Evolutionary conservation across 2,329 filamentous ascomycete species (phyloP).

Genomic region (Epichloe typhina): DNA sequence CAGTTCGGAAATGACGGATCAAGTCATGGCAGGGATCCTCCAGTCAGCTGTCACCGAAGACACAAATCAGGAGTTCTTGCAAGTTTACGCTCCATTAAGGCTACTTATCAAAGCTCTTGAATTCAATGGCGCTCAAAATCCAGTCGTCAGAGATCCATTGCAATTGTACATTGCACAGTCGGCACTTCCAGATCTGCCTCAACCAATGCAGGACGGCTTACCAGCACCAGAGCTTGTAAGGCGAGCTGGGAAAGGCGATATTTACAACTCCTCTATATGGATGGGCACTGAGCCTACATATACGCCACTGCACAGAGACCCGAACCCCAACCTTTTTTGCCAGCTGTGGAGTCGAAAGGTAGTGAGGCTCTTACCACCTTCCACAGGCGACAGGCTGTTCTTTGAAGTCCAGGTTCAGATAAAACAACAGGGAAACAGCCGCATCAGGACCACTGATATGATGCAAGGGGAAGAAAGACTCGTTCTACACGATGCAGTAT

Average conservation of each 20-base stretch:
- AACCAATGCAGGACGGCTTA: slow-evolving; percentile 47
- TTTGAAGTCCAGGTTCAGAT: slow-evolving; percentile 30
- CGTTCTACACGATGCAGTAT: slow-evolving; percentile 55
- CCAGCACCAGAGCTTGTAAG: slow-evolving; percentile 52
- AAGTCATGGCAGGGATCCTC: slow-evolving; percentile 19
- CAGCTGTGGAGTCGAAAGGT: slow-evolving; percentile 65
- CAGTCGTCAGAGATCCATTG: slow-evolving; percentile 12
- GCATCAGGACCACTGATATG: slow-evolving; percentile 73
- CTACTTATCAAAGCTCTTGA: slow-evolving; percentile 47
- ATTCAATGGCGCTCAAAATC: slow-evolving; percentile 26
- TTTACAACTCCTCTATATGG: slow-evolving; percentile 86
- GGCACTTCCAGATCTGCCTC: slow-evolving; percentile 55
- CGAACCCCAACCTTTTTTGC: slow-evolving; percentile 78
- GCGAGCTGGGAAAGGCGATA: slow-evolving; percentile 57
- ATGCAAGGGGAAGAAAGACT: slow-evolving; percentile 67
- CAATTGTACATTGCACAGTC: slow-evolving; percentile 82
- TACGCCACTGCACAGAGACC: slow-evolving; percentile 83
- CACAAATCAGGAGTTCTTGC: slow-evolving; percentile 31
- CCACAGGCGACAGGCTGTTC: slow-evolving; percentile 52
- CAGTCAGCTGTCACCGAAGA: slow-evolving; percentile 13
- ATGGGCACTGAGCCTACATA: slow-evolving; percentile 76
- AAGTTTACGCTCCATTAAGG: slow-evolving; percentile 46
- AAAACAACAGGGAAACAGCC: slow-evolving; percentile 25
- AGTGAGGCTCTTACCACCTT: slow-evolving; percentile 57
- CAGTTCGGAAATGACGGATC: slow-evolving; percentile 16